Evolutionary conservation across 495 filamentous ascomycete genomes (phyloP).

Genomic region (Aspergillus asperescens): DNA sequence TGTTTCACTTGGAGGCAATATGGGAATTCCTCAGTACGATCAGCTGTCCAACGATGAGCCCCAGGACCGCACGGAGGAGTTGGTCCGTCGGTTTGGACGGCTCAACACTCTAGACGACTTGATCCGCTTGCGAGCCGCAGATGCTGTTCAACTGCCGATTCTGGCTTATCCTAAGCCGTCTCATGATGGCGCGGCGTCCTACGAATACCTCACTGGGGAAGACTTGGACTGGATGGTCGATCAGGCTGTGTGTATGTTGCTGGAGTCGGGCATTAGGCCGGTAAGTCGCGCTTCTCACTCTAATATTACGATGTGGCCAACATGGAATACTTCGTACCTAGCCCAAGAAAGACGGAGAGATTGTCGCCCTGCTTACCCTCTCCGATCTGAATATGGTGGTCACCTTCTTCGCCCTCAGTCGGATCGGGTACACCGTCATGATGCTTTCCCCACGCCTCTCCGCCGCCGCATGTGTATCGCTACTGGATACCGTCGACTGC

Average conservation of each 20-base stretch:
- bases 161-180: conserved; percentile 45
- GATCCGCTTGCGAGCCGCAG: conserved; percentile 44
- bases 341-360: conserved; percentile 26
- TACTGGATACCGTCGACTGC: conserved; percentile 45
- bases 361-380: conserved; percentile 50
- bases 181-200: conserved; percentile 33
- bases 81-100: conserved; percentile 32
- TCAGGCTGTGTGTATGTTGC: conserved; percentile 34
- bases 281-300: conserved; percentile 20
- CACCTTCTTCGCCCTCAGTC: conserved; percentile 52
- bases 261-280: conserved; percentile 36
- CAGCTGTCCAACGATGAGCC: conserved; percentile 12
- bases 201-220: conserved; percentile 48
- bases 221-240: conserved; percentile 52
- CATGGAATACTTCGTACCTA: no score
- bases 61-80: conserved; percentile 14
- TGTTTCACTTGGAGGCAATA: no score
- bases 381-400: conserved; percentile 54
- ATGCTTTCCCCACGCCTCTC: conserved; percentile 56
- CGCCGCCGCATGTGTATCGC: conserved; percentile 44
- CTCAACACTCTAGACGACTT: conserved; percentile 44
- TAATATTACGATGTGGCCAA: background rate
- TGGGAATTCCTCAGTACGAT: conserved; percentile 37
- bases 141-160: conserved; percentile 46
- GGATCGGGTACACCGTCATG: conserved; percentile 54